Base-by-base conservation (phyloP, 495 filamentous ascomycete species). In the Penicillium odoratum region DNA sequence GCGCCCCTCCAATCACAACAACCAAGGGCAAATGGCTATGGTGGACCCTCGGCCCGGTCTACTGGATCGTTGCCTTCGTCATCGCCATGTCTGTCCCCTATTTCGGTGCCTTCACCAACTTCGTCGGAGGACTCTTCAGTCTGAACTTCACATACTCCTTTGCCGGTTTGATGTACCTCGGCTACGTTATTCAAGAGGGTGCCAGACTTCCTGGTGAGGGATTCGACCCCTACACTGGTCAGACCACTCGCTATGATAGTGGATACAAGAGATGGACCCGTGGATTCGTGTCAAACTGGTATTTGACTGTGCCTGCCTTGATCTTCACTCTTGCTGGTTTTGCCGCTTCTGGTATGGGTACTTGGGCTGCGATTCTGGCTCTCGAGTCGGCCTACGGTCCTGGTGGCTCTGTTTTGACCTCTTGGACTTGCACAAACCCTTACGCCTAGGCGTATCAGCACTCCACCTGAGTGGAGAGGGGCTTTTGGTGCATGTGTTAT, bases 61-160 rank as follows among this genome's bases (percentile, higher is more conserved):
- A 84, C 69, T 86, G 82, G 82, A 71, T 65, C 16, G 26, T 82
- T 21, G 83, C 70, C 11, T 83, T 78, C 49, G 55, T 81, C 4
- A 61, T 83, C 48, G 69, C 70, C 21, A 71, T 74, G 45, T 72
- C 77, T 15, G 74, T 85, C 49, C 67, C 50, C 75, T 75, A 62
- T 43, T 74, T 61, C 62, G 75, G 48, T 75, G 78, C 75, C 67
- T 73, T 55, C 70, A 59, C 42, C 57, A 69, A 68, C 31, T 64
- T 83, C 47, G 68, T 65, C 47, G 62, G 62, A 21, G 62, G 55
- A 10, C 55, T 65, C 5, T 59, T 65, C 58, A 59, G 51, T 79
- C 58, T 82, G 34, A 75, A 80, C 47, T 81, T 80, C 60, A 74
- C 73, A 10, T 81, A 79, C 59, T 74, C 78, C 10, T 76, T 81